Base-by-base conservation (phyloP, 176 grass and related monocot genomes). In the Pontederia crassipes region DNA sequence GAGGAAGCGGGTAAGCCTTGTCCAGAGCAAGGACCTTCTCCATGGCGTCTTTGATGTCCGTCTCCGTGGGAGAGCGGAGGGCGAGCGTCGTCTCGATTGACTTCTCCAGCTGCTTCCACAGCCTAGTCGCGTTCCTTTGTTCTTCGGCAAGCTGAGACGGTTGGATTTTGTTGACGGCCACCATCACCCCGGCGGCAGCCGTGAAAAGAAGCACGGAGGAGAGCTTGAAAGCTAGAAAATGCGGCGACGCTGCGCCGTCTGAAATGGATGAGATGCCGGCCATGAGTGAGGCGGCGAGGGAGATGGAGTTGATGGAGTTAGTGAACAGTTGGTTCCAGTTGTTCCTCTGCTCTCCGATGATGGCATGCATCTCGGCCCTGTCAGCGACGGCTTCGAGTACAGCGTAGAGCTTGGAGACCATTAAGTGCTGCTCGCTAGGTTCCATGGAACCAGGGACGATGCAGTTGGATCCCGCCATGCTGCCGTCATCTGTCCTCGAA, bases 241-340 rank as follows among this genome's bases (percentile, higher is more conserved):
- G 20, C 35, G 66, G 27, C 35, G 10, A 10, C 32, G 32, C 0
- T 49, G 27, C 18, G 32, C 32, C 8, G 12, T 14, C 14, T 11
- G 48, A 1, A 15, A 46, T 11, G 9, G 20, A 17, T 11, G 10
- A 56, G 12, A 71, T 45, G 13, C 68, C 68, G 54, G 54, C 52
- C 68, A 71, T 71, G 68, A 50, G 12, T 5, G 55, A 59, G 10
- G 68, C 68, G 27, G 29, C 16, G n/a, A 71, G 52, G 45, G 45
- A 46, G n/a, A 71, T 57, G 20, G 68, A 71, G 68, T 71, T 71
- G 54, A 71, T 71, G 68, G 27, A 71, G 68, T 60, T 56, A 13
- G 59, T 28, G 27, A 71, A 60, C 12, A 71, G 52, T 17, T 71
- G 68, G 17, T 71, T 71, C 68, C 68, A 71, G 57, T 71, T 71